Percentiles rank a stretch among this genome's conserved stretches.
phyloP scores from a whole-genome alignment of 306 rosid genomes.

The Mucuna pruriens region DNA sequence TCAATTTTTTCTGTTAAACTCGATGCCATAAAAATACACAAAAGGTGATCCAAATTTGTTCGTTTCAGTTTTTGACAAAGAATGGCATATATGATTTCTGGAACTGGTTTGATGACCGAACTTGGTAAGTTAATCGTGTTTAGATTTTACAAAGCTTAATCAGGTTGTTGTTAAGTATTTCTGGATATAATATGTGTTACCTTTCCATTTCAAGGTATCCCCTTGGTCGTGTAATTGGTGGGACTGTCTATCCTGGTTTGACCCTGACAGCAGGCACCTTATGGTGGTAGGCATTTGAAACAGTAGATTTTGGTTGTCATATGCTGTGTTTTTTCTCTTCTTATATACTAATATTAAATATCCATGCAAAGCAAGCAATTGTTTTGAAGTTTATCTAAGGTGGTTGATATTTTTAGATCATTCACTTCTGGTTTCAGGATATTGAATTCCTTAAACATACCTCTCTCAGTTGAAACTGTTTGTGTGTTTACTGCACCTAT shows the following conservation, averaged over 20 bases:
- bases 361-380: constrained; percentile 23
- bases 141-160: background rate
- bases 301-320: constrained; percentile 21
- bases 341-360: constrained; percentile 7
- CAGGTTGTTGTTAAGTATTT: constrained; percentile 34
- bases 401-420: constrained; percentile 30
- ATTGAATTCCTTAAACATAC: constrained; percentile 86
- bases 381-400: constrained; percentile 11
- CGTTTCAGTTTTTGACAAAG: constrained; percentile 89
- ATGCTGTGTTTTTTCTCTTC: constrained; percentile 29
- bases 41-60: constrained; percentile 49
- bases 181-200: constrained; percentile 19
- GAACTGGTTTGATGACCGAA: constrained; percentile 99
- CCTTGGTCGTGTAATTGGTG: constrained; percentile 98
- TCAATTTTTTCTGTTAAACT: constrained; percentile 22
- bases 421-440: constrained; percentile 60
- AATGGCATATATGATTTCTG: constrained; percentile 97
- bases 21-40: constrained; percentile 9
- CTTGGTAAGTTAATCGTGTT: constrained; percentile 67
- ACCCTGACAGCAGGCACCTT: constrained; percentile 94
- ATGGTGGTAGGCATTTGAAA: constrained; percentile 71
- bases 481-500: constrained; percentile 98
- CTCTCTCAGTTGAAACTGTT: constrained; percentile 95
- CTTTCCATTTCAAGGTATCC: constrained; percentile 78
- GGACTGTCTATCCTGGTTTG: constrained; percentile 98